phyloP scores from a whole-genome alignment of 2,329 filamentous ascomycete species.

The Alternaria brassicae region DNA sequence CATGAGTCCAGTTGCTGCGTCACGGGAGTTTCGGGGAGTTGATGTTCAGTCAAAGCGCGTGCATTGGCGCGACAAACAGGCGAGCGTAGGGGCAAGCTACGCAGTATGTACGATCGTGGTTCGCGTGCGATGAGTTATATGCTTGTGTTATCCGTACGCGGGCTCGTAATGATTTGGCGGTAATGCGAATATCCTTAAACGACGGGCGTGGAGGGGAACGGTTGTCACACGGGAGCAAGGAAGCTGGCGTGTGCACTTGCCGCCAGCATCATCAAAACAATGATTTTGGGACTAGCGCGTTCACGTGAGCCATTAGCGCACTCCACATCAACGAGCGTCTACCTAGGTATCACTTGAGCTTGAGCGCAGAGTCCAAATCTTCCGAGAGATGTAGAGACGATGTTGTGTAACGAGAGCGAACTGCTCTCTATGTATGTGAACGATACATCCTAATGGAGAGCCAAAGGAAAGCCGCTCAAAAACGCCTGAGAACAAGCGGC shows the following conservation, averaged over 20 bases:
- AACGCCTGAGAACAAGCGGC: slow-evolving; percentile 36
- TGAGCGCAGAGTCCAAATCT: neutral
- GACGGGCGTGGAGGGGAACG: slow-evolving; percentile 32
- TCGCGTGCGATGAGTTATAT: slow-evolving; percentile 5
- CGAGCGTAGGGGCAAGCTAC: slow-evolving; percentile 17
- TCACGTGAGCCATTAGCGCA: slow-evolving; percentile 11
- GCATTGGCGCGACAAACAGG: slow-evolving; percentile 40
- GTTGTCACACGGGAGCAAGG: slow-evolving; percentile 37
- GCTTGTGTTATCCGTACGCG: slow-evolving; percentile 15
- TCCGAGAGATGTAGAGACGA: neutral
- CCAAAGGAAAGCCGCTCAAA: slow-evolving; percentile 19
- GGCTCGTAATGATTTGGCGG: slow-evolving; percentile 40
- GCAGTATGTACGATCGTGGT: slow-evolving; percentile 10
- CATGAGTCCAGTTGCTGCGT: slow-evolving; percentile 46
- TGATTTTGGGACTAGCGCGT: slow-evolving; percentile 16
- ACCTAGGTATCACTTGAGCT: neutral
- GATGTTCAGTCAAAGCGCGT: slow-evolving; percentile 44
- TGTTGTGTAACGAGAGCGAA: slow-evolving; percentile 3
- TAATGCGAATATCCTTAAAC: slow-evolving; percentile 43
- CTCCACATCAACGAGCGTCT: neutral
- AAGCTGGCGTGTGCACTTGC: slow-evolving; percentile 31
- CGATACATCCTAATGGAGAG: slow-evolving; percentile 6
- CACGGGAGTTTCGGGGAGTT: slow-evolving; percentile 26
- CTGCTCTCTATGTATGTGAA: slow-evolving; percentile 15
- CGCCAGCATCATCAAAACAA: slow-evolving; percentile 22